phyloP scores from a whole-genome alignment of 495 filamentous ascomycete genomes.

The Zalerion maritima region DNA sequence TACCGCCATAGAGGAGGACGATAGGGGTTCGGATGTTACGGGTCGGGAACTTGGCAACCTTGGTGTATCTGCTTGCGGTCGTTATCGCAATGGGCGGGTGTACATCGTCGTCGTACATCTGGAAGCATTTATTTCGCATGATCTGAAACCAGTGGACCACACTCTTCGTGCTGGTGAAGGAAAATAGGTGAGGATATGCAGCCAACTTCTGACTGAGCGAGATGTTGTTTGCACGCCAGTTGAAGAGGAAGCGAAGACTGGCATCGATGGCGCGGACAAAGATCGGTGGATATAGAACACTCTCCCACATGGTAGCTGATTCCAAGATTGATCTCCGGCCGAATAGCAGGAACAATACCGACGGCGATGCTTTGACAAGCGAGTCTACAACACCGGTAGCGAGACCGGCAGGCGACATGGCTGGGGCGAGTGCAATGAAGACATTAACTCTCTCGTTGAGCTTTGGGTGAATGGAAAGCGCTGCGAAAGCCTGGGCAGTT shows the following conservation, averaged over 20 bases:
- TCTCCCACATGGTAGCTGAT: conserved; percentile 94
- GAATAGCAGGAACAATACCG: conserved; percentile 86
- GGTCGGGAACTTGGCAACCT: conserved; percentile 91
- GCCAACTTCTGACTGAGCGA: conserved; percentile 79
- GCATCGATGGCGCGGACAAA: conserved; percentile 82
- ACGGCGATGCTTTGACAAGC: conserved; percentile 83
- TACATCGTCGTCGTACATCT: conserved; percentile 96
- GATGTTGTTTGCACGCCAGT: conserved; percentile 82
- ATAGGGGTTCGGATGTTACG: conserved; percentile 94
- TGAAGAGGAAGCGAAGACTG: conserved; percentile 68
- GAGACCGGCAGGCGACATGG: conserved; percentile 89
- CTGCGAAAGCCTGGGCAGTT: conserved; percentile 90
- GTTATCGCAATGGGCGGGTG: conserved; percentile 33
- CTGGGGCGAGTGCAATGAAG: conserved; percentile 92
- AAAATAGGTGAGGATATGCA: conserved; percentile 92
- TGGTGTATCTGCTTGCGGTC: conserved; percentile 41
- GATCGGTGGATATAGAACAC: conserved; percentile 85
- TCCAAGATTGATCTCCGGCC: conserved; percentile 86
- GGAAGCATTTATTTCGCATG: conserved; percentile 84
- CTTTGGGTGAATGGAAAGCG: conserved; percentile 81
- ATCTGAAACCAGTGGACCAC: conserved; percentile 99
- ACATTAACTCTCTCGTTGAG: conserved; percentile 90
- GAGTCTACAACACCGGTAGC: conserved; percentile 80
- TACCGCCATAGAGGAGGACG: conserved; percentile 83
- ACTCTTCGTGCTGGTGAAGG: conserved; percentile 87